A percentile compares a stretch with the other conserved stretches of the same genome.
These are phyloP conservation scores for Tuber umbilicatum DNA, from an alignment of 495 filamentous ascomycete species.

Conservation along the genomic window DNA sequence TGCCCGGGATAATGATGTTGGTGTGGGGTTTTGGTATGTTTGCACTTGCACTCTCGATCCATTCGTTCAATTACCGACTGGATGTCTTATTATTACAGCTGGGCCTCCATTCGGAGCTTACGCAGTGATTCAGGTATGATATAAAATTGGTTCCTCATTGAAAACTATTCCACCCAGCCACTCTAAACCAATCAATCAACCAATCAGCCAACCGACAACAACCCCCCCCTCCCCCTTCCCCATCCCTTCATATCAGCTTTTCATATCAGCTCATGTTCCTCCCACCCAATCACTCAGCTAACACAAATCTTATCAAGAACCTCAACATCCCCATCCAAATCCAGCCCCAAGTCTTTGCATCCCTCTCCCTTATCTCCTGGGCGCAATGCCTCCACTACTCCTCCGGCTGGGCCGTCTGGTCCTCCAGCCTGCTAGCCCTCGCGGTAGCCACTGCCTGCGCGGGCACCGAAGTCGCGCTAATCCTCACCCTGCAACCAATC, in stretches of 20 bases:
- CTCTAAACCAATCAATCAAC: no score
- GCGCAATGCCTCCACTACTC: conserved; percentile 60
- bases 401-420: conserved; percentile 20
- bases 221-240: not conserved
- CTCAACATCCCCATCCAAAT: conserved; percentile 71
- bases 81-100: conserved; percentile 37
- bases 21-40: conserved; percentile 61
- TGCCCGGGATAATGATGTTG: conserved; percentile 68
- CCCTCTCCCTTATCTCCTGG: conserved; percentile 60
- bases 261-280: no score
- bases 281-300: not conserved
- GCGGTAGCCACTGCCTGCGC: conserved; percentile 48
- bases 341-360: conserved; percentile 64
- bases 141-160: not conserved
- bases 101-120: conserved; percentile 49
- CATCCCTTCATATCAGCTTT: not conserved
- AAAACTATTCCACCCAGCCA: not conserved
- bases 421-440: conserved; percentile 4
- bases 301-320: conserved; percentile 45
- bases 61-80: conserved; percentile 6
- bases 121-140: conserved; percentile 29
- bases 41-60: conserved; percentile 3
- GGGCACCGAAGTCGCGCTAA: conserved; percentile 55
- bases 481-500: conserved; percentile 54
- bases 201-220: not conserved